Conservation (phyloP, 2,329 filamentous ascomycete species). For the Fusarium chlamydosporum region DNA sequence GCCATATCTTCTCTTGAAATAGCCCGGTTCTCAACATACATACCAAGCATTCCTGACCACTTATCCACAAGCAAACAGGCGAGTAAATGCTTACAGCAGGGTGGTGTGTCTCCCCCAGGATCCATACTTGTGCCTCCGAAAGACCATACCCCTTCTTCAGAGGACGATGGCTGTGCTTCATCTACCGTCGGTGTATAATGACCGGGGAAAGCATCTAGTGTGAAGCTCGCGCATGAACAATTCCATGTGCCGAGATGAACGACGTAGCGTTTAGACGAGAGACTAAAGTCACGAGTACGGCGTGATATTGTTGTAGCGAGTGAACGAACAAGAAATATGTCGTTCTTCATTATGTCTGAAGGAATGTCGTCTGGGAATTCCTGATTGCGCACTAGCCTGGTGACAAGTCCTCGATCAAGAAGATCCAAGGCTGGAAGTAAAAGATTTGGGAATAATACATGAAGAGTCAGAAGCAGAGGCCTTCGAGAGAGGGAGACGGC, state of each 20-base stretch:
- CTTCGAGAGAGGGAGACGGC: slow-evolving; percentile 54
- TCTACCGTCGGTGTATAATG: slow-evolving; percentile 16
- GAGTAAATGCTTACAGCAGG: slow-evolving; percentile 89
- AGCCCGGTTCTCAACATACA: slow-evolving; percentile 67
- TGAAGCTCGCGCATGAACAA: slow-evolving; percentile 90
- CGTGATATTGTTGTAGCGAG: slow-evolving; percentile 57
- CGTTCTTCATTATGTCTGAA: slow-evolving; percentile 40
- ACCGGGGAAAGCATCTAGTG: slow-evolving; percentile 75
- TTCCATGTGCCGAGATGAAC: slow-evolving; percentile 85
- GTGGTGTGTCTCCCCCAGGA: slow-evolving; percentile 60
- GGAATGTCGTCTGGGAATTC: slow-evolving; percentile 6
- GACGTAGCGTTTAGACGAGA: slow-evolving; percentile 67
- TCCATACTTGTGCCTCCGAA: slow-evolving; percentile 68
- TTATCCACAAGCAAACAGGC: slow-evolving; percentile 82
- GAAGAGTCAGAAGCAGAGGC: slow-evolving; percentile 80
- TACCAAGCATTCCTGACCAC: slow-evolving; percentile 70
- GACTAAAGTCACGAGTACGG: slow-evolving; percentile 33
- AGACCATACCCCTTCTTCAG: slow-evolving; percentile 47
- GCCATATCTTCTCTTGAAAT: slow-evolving; percentile 77
- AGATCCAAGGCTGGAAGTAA: slow-evolving; percentile 89
- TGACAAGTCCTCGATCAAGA: slow-evolving; percentile 82
- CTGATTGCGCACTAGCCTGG: slow-evolving; percentile 58
- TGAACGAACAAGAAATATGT: slow-evolving; percentile 75
- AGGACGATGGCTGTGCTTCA: slow-evolving; percentile 4
- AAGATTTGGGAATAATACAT: slow-evolving; percentile 85